These are phyloP conservation scores for Ceratocystis ficicola DNA, from an alignment of 2,329 filamentous ascomycete genomes.

Conservation along the genomic window DNA sequence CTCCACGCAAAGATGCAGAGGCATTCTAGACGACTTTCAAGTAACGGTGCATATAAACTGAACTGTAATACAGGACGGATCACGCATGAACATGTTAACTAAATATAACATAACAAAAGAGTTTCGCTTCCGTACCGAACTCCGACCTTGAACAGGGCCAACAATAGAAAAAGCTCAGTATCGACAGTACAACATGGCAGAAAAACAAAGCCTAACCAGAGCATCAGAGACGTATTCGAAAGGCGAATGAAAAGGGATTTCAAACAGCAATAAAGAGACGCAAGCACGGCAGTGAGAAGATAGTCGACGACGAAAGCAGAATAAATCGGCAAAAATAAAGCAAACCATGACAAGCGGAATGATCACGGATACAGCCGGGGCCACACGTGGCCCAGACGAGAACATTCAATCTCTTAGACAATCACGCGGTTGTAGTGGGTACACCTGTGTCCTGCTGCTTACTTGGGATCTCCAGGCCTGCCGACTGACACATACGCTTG, in stretches of 20 bases:
- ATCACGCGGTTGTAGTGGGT: conserved; percentile 9
- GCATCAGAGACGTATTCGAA: conserved; percentile 2
- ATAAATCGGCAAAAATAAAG: neutral
- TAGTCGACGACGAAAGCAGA: neutral
- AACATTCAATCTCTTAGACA: neutral
- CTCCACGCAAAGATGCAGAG: no score
- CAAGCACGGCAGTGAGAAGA: neutral
- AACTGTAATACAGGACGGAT: neutral
- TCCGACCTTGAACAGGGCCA: neutral
- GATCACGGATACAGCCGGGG: neutral
- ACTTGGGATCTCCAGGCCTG: conserved; percentile 36
- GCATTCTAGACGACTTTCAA: neutral
- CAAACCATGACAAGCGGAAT: no score
- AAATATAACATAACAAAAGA: neutral
- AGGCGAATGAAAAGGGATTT: neutral
- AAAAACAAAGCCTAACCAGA: neutral
- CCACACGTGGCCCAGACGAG: neutral
- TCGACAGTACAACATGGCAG: neutral
- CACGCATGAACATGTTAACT: neutral
- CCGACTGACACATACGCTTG: conserved; percentile 56
- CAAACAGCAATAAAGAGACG: neutral
- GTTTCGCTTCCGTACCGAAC: neutral
- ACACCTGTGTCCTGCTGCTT: conserved; percentile 18
- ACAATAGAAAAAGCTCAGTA: neutral
- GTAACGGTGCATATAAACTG: neutral